These are phyloP conservation scores for Apophysomyces ossiformis DNA, from an alignment of 371 early-diverging fungal species.

Conservation along the genomic window DNA sequence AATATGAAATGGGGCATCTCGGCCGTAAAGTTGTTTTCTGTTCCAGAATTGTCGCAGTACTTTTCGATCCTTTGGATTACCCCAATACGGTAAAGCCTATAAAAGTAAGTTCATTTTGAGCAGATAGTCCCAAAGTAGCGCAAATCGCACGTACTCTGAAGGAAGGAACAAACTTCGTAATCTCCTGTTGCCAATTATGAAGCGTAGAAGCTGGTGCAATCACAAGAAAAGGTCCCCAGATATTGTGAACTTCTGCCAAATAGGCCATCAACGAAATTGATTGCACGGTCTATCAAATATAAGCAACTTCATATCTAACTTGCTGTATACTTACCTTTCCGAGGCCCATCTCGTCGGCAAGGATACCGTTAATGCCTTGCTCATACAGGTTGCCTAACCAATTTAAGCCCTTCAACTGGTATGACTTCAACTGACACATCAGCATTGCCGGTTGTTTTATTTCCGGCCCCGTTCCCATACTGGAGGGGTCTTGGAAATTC, in stretches of 20 bases:
- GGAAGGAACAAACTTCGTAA: conserved; percentile 87
- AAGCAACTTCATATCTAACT: neutral
- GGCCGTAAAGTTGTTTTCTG: conserved; percentile 74
- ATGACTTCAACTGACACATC: conserved; percentile 88
- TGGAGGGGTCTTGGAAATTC: conserved; percentile 86
- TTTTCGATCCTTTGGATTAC: conserved; percentile 88
- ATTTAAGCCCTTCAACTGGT: conserved; percentile 98
- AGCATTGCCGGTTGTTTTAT: conserved; percentile 88
- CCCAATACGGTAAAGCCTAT: conserved; percentile 90
- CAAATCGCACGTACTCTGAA: conserved; percentile 67
- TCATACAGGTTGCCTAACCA: conserved; percentile 98
- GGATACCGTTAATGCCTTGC: conserved; percentile 97
- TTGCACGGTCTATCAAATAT: conserved; percentile 83
- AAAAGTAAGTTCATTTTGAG: neutral
- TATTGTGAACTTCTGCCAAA: conserved; percentile 86
- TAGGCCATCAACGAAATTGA: conserved; percentile 93
- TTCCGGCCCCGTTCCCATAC: conserved; percentile 72
- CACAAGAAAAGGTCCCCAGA: conserved; percentile 97
- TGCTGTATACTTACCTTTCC: conserved; percentile 61
- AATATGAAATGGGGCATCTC: conserved; percentile 91
- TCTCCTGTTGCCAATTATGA: conserved; percentile 98
- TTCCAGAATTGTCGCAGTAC: conserved; percentile 85
- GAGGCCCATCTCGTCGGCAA: conserved; percentile 97
- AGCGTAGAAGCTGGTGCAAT: conserved; percentile 96
- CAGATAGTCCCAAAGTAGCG: neutral